Base-by-base conservation (phyloP, 345 rosid species). In the Garcia nutans region DNA sequence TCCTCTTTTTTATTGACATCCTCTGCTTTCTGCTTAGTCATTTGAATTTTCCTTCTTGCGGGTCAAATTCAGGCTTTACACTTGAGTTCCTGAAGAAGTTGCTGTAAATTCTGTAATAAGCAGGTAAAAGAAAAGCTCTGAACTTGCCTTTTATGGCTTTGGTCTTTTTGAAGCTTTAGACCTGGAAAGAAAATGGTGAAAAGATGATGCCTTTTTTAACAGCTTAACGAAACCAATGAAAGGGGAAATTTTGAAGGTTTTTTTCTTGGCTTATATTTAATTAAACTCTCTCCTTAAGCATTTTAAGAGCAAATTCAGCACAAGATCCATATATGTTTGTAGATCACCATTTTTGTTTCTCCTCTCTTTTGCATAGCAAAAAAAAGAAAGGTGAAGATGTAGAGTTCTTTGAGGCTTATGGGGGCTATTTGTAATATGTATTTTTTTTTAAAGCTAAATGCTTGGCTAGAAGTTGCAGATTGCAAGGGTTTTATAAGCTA, bases 41-140 rank as follows among this genome's bases (percentile, higher is more conserved):
- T 68, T 22, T 56, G 50, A 24, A 66, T 45, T 1, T 69, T 13
- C 10, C 6, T 60, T 60, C 56, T n/a, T 33, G 24, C 47, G 76
- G 79, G 78, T 65, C 52, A 59, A 41, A 8, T 45, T 80, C 87
- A 81, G 84, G 74, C 13, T 64, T 82, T 75, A 57, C 67, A 10
- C 57, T 33, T 65, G 76, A 77, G 70, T 61, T 68, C 79, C 73
- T 74, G 50, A 61, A 70, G 75, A 70, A 70, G 61, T 56, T 69
- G 66, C 79, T 87, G 86, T 85, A 82, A 77, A 79, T 85, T 83
- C 81, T 64, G 73, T 80, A 86, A 85, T 86, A 86, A 86, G 65
- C 77, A 72, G 81, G 81, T 22, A 78, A 65, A 65, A 73, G 71
- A 62, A 52, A 64, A 78, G 76, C 65, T 78, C 55, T 63, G 24